Evolutionary conservation across 345 rosid species (phyloP), one percentile per base, ranked within the genome.

Genomic region (Aurinia saxatilis): DNA sequence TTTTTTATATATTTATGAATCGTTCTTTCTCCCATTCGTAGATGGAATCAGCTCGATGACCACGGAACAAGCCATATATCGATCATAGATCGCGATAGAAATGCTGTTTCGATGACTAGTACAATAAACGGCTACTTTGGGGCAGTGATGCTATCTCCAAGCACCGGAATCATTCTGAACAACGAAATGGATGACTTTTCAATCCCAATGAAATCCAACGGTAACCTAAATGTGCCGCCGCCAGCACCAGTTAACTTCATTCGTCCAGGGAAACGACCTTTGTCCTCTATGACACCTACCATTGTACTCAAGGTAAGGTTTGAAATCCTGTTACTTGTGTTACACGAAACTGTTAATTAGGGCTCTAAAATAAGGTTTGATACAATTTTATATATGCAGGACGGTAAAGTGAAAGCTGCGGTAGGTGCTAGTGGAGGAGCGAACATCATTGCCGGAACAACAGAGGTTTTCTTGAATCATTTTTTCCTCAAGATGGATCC

Each of bases 151-250:
- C 29, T 86, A 38, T 83, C 90, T 21, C 79, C 78, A 0, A 75
- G 77, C 35, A 82, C 90, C 0, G 90, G 93, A 13, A 79, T 84
- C 1, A 68, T 86, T 46, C 65, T 84, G 12, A 82, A 86, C 76
- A 83, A 86, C 17, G 80, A 86, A 66, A 86, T 86, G 93, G 85
- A 79, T 16, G 87, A 82, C 63, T 86, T 84, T 75, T 80, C 87
- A 10, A 74, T 76, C 27, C 84, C 87, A 0, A 21, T 3, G 14
- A 64, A 64, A 14, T 13, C 18, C 0, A 27, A 52, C 4, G 12
- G 8, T 11, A 14, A 58, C 8, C 21, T 4, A 6, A 23, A 70
- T 45, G 40, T 59, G 18, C 63, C 77, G 5, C 87, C 79, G 0
- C 84, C 84, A 1, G 80, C 95, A 11, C 84, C 77, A 0, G 23